Percentiles rank a stretch among this genome's conserved stretches.
phyloP scores from a whole-genome alignment of 345 rosid species.

The Eutrema heterophyllum region DNA sequence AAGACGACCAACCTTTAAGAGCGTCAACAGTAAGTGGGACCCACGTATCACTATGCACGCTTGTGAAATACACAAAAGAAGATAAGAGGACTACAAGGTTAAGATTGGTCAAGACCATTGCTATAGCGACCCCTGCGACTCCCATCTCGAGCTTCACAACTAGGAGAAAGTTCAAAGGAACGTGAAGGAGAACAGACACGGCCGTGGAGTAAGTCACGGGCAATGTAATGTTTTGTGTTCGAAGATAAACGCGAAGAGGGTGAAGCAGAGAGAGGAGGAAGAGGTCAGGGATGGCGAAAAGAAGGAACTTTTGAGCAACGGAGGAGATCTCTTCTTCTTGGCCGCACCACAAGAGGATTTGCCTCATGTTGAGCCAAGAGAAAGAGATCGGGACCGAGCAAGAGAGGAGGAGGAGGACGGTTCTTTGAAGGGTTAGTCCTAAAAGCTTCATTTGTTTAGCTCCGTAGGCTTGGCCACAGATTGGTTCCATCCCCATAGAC shows the following conservation, averaged over 20 bases:
- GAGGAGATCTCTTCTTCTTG: conserved; percentile 77
- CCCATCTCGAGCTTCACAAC: conserved; percentile 81
- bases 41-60: conserved; percentile 75
- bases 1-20: conserved; percentile 78
- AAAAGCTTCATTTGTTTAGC: conserved; percentile 88
- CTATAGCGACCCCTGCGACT: conserved; percentile 76
- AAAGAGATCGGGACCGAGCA: conserved; percentile 77
- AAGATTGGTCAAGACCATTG: conserved; percentile 88
- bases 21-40: conserved; percentile 71
- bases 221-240: conserved; percentile 83
- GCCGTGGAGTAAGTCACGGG: conserved; percentile 90
- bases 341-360: conserved; percentile 71
- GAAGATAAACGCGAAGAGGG: conserved; percentile 78
- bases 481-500: conserved; percentile 99
- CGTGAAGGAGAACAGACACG: conserved; percentile 69
- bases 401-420: conserved; percentile 87
- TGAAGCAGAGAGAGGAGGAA: conserved; percentile 87
- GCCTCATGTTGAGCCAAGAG: conserved; percentile 75
- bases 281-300: conserved; percentile 86
- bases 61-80: conserved; percentile 65
- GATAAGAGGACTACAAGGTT: conserved; percentile 64
- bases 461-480: conserved; percentile 95
- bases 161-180: conserved; percentile 74
- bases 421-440: conserved; percentile 87
- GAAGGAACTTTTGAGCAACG: conserved; percentile 65